Percentiles rank a stretch among this genome's conserved stretches.
phyloP scores from a whole-genome alignment of 371 early-diverging fungal genomes.

The Funneliformis caledonium region DNA sequence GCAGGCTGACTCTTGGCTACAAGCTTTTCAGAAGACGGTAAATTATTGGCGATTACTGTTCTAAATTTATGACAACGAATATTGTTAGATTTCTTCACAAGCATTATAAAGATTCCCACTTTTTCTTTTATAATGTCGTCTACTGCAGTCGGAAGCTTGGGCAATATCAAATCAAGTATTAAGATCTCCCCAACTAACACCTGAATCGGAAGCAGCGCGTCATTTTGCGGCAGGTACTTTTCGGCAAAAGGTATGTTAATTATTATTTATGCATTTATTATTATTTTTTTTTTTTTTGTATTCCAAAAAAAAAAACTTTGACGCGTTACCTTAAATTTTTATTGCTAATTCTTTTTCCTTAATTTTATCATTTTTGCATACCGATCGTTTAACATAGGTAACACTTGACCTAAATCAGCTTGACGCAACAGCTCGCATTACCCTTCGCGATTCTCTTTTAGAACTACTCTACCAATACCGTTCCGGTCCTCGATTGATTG shows the following conservation, averaged over 20 bases:
- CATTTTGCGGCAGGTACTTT: constrained; percentile 95
- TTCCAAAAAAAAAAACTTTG: constrained; percentile 1
- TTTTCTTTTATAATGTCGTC: constrained; percentile 21
- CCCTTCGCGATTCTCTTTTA: constrained; percentile 85
- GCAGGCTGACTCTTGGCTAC: constrained; percentile 83
- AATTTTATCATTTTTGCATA: background rate
- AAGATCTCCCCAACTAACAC: constrained; percentile 46
- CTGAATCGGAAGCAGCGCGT: constrained; percentile 60
- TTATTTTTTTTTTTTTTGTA: background rate
- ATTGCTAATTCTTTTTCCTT: background rate
- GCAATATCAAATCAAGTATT: constrained; percentile 76
- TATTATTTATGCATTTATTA: background rate
- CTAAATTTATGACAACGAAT: constrained; percentile 16
- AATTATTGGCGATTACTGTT: constrained; percentile 32
- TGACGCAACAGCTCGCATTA: constrained; percentile 61
- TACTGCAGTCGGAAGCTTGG: constrained; percentile 83
- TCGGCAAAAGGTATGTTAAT: constrained; percentile 75
- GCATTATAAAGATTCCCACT: constrained; percentile 27
- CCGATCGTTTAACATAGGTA: constrained; percentile 55
- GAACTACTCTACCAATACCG: constrained; percentile 58
- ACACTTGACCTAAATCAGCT: constrained; percentile 80
- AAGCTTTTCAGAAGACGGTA: constrained; percentile 90
- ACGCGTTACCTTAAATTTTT: background rate
- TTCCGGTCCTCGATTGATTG: constrained; percentile 65
- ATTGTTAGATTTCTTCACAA: constrained; percentile 23